phyloP scores from a whole-genome alignment of 2,329 filamentous ascomycete genomes.

The Neonectria ditissima region DNA sequence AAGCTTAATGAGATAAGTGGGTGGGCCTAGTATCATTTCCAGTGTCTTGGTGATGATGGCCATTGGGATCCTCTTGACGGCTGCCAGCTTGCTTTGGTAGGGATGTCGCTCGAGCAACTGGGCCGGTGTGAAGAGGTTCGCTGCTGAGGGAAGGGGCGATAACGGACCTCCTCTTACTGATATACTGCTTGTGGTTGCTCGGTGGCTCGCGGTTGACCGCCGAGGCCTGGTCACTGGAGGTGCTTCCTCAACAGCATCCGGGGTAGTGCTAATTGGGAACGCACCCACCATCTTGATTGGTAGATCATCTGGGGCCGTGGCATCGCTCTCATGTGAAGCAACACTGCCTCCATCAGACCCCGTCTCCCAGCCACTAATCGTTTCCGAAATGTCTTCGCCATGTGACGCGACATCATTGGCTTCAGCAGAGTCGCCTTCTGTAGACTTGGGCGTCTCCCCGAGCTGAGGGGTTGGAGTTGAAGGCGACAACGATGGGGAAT shows the following conservation, averaged over 20 bases:
- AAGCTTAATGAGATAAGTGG: constrained; percentile 79
- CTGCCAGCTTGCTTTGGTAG: constrained; percentile 38
- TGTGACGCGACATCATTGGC: constrained; percentile 17
- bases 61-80: constrained; percentile 48
- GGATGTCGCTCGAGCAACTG: constrained; percentile 52
- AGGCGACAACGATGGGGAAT: constrained; percentile 50
- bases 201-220: constrained; percentile 35
- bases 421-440: constrained; percentile 50
- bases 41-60: constrained; percentile 82
- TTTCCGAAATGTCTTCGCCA: constrained; percentile 25
- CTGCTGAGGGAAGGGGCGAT: constrained; percentile 75
- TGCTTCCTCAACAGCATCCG: constrained; percentile 5
- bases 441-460: neutral
- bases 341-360: constrained; percentile 40
- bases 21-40: constrained; percentile 82
- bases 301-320: constrained; percentile 38
- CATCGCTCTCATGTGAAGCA: constrained; percentile 43
- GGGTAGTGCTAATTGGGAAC: constrained; percentile 5
- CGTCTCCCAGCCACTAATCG: constrained; percentile 40
- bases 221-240: constrained; percentile 24
- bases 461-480: constrained; percentile 58
- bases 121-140: constrained; percentile 68
- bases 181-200: constrained; percentile 43
- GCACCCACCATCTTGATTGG: constrained; percentile 14
- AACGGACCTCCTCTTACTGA: constrained; percentile 60